Base-by-base conservation (phyloP, 352 stramenopile genomes). In the Pythium dissotocum region DNA sequence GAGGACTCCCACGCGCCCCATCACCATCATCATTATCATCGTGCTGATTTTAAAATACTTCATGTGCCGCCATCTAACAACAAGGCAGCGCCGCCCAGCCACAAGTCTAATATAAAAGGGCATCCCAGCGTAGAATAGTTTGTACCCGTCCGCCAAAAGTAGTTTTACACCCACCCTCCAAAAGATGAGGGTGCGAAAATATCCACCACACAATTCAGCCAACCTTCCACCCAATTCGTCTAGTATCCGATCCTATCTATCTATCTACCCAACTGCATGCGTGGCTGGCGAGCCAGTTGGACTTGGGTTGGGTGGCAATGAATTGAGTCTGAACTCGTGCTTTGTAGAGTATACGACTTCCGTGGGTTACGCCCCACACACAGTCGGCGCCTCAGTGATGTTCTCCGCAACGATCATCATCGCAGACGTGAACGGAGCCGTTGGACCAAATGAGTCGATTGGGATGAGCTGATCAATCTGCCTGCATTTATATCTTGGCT, bases 71-170 rank as follows among this genome's bases (percentile, higher is more conserved):
- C 42, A 26, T 5, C 12, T n/a, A n/a, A 42, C 2, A 42, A 42
- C 42, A 16, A 51, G 42, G 42, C 42, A 51, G 42, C 42, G 42
- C 42, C 42, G 42, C 42, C 42, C 42, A 51, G 42, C 42, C 42
- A 51, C 42, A 26, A 26, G n/a, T 51, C 42, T 51, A 51, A 51
- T 51, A 51, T 51, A 51, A 26, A 16, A 28, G 42, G 42, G 42
- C 42, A 51, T n/a, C 42, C 42, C 42, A 24, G 16, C 42, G 16
- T 51, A 51, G 42, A 51, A 51, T 51, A 51, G 42, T 51, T 51
- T 26, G 42, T 28, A 51, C 16, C 42, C 16, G 42, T 51, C 9
- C 8, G 42, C 42, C 16, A 51, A 51, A 51, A 51, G 42, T 51
- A 51, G 42, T 51, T 51, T 51, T 16, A n/a, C 42, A 51, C 42